These are phyloP conservation scores for Stylosanthes scabra DNA, from an alignment of 331 rosid species.

Conservation along the genomic window DNA sequence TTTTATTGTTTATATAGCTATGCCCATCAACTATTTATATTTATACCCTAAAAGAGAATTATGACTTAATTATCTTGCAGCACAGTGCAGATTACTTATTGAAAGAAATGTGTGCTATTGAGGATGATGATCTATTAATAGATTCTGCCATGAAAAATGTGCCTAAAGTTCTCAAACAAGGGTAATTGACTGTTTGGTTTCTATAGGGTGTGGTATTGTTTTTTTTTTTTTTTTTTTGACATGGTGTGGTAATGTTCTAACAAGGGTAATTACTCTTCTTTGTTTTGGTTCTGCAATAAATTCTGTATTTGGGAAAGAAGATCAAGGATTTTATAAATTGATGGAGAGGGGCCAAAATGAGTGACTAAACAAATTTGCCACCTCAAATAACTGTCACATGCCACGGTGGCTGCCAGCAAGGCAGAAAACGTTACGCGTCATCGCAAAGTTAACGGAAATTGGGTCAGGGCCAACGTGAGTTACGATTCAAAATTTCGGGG, in stretches of 20 bases:
- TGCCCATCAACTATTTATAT: conserved; percentile 16
- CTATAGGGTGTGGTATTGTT: too few relatives aligned
- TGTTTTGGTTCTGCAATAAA: conserved; percentile 25
- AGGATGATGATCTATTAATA: conserved; percentile 92
- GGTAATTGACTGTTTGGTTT: conserved; percentile 91
- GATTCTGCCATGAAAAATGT: conserved; percentile 90
- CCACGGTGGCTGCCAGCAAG: too few relatives aligned
- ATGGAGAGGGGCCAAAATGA: too few relatives aligned
- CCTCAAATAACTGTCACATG: too few relatives aligned
- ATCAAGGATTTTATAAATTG: too few relatives aligned
- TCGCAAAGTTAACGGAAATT: too few relatives aligned
- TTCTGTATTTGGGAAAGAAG: conserved; percentile 22
- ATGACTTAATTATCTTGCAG: conserved; percentile 70
- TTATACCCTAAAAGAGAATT: conserved; percentile 43
- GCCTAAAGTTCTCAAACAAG: conserved; percentile 94
- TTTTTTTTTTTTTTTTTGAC: too few relatives aligned
- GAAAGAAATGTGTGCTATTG: conserved; percentile 94
- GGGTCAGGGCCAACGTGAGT: too few relatives aligned
- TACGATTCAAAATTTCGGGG: too few relatives aligned
- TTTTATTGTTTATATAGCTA: conserved; percentile 18
- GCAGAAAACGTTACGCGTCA: too few relatives aligned
- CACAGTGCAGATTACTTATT: conserved; percentile 97
- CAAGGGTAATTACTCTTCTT: conserved; percentile 63
- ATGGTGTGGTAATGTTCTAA: conserved; percentile 88
- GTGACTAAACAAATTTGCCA: too few relatives aligned